These are phyloP conservation scores for Hymenoscyphus occultus DNA, from an alignment of 2,329 filamentous ascomycete species.

Conservation along the genomic window DNA sequence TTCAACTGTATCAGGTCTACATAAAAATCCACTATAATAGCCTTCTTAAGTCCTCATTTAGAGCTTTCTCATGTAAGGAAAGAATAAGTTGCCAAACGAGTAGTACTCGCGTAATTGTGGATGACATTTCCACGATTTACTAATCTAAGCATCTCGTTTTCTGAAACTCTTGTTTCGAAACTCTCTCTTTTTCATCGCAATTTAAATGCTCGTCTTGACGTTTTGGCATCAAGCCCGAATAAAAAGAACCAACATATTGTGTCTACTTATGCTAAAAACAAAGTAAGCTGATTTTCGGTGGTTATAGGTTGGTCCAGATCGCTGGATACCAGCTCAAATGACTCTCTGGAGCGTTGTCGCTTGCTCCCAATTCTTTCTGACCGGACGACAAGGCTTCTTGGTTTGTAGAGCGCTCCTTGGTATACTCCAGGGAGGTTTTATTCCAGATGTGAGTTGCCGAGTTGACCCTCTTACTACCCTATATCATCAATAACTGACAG, in stretches of 20 bases:
- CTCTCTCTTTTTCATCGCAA: too few species aligned
- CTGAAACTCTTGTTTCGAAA: too few species aligned
- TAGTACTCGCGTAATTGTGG: too few species aligned
- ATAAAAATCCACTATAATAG: too few species aligned
- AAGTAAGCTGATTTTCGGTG: background rate
- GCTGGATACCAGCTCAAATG: constrained; percentile 51
- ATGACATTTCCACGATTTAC: too few species aligned
- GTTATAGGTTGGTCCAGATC: constrained; percentile 42
- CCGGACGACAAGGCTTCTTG: constrained; percentile 38
- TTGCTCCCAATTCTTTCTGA: constrained; percentile 46
- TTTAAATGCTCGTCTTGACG: background rate
- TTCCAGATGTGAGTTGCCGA: constrained; percentile 49
- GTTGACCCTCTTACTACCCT: constrained; percentile 29
- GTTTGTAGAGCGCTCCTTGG: constrained; percentile 30
- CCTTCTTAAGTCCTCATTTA: too few species aligned
- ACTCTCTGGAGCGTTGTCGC: constrained; percentile 53
- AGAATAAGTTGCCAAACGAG: too few species aligned
- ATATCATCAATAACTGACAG: background rate
- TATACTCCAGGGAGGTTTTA: constrained; percentile 47
- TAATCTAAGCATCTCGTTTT: too few species aligned
- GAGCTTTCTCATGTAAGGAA: too few species aligned
- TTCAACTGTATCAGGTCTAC: too few species aligned
- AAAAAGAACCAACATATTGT: too few species aligned
- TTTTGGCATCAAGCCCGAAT: too few species aligned
- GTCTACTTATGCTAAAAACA: background rate